Evolutionary conservation across 306 rosid genomes (phyloP).

Genomic region (Dalbergia oliveri): DNA sequence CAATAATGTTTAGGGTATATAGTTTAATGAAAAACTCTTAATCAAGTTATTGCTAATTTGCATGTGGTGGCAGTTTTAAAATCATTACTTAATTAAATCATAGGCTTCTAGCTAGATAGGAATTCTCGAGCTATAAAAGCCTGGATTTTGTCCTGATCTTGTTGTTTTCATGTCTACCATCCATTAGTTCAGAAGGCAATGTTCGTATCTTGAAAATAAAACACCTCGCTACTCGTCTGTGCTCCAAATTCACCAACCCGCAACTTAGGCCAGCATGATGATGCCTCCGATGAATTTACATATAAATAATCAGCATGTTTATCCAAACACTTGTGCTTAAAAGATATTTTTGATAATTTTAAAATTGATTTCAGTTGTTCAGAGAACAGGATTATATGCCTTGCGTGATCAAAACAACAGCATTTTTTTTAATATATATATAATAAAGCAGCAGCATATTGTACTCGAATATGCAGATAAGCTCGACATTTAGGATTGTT

Average conservation of each 20-base stretch:
- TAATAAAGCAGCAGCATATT: background rate
- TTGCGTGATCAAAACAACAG: background rate
- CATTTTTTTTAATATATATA: background rate
- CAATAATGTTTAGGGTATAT: background rate
- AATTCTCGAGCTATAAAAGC: slow-evolving; percentile 38
- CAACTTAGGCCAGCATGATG: slow-evolving; percentile 22
- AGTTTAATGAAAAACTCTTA: slow-evolving; percentile 35
- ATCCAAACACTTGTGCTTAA: slow-evolving; percentile 2
- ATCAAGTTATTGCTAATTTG: slow-evolving; percentile 16
- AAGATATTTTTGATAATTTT: background rate
- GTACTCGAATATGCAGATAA: slow-evolving; percentile 20
- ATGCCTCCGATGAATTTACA: slow-evolving; percentile 24
- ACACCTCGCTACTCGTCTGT: slow-evolving; percentile 35
- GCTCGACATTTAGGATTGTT: background rate
- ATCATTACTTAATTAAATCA: slow-evolving; percentile 2
- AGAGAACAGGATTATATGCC: slow-evolving; percentile 10
- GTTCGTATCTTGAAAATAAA: slow-evolving; percentile 25
- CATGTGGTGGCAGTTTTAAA: slow-evolving; percentile 26
- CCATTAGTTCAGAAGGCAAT: slow-evolving; percentile 42
- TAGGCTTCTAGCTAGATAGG: slow-evolving; percentile 44
- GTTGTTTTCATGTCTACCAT: slow-evolving; percentile 23
- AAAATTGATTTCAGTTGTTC: slow-evolving; percentile 5
- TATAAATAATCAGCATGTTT: slow-evolving; percentile 33
- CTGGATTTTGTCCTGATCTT: slow-evolving; percentile 46
- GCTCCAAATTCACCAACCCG: slow-evolving; percentile 37